Base-by-base conservation (phyloP, 2,329 filamentous ascomycete genomes). In the Calonectria leucothoes region DNA sequence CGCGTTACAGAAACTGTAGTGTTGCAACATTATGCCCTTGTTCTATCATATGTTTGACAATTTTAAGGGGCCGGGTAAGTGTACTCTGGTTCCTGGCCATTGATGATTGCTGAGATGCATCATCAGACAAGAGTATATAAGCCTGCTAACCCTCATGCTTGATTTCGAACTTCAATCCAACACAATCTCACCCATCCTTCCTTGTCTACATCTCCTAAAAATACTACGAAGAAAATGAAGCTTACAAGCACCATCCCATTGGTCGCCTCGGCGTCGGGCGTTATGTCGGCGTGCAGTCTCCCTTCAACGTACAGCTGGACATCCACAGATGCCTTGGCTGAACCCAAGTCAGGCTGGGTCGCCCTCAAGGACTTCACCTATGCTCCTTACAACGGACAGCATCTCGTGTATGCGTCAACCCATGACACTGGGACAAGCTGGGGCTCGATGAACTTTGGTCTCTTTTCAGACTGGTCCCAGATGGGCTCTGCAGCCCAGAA, bases 301-400 rank as follows among this genome's bases (percentile, higher is more conserved):
- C 74, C 74, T 1, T 68, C 74, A 3, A 72, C 31, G 23, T 75
- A 75, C 66, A 69, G 31, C 1, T 75, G 74, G 74, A 72, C 63
- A 25, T 75, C 74, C 2, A 68, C 45, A 3, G 69, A 48, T 23
- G 59, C 39, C 12, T 31, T 75, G 29, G 76, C 76, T 7, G 17
- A 61, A 17, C 76, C 76, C 23, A 72, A 77, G 55, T 39, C 48
- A 3, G 49, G 49, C 15, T 78, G 74, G 75, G 23, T 37, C 4
- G 72, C 76, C 0, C 63, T 93, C 77, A 93, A 93, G 79, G 92
- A 93, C 82, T 93, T 93, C 83, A 91, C 89, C 29, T 79, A 81
- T 67, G 88, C 87, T 25, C 80, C 84, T 1, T 90, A 90, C 85
- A 89, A 93, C 39, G 89, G 87, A 68, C 80, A 91, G 81, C 86